phyloP scores from a whole-genome alignment of 2,329 filamentous ascomycete genomes.

The Diaporthe sp. region DNA sequence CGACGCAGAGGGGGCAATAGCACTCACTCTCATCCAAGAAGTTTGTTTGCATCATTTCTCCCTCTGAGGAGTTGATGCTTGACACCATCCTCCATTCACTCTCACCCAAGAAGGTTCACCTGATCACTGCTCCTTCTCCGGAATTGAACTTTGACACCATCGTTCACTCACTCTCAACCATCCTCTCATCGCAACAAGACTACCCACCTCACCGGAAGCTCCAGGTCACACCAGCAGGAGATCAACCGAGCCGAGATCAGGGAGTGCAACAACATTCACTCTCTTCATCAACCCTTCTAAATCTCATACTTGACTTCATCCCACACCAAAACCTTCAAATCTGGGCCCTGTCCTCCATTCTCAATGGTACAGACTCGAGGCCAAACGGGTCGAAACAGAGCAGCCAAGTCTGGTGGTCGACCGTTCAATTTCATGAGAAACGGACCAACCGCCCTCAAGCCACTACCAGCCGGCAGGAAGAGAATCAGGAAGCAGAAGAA shows the following conservation, averaged over 20 bases:
- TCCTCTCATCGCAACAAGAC: not conserved
- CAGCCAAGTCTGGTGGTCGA: not conserved
- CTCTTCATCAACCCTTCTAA: no score
- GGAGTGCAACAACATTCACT: not conserved
- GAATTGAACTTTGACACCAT: not conserved
- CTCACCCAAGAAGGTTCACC: not conserved
- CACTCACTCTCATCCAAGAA: not conserved
- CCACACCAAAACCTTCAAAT: not conserved
- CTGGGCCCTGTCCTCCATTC: not conserved
- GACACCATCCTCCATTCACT: not conserved
- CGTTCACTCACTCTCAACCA: not conserved
- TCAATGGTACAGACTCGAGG: conserved; percentile 14
- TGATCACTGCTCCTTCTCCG: not conserved
- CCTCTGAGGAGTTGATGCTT: not conserved
- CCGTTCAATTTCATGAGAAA: not conserved
- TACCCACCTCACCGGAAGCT: not conserved
- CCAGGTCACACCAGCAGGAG: not conserved
- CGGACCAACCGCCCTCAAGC: conserved; percentile 4
- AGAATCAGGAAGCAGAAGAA: not conserved
- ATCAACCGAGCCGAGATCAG: not conserved
- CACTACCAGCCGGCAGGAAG: not conserved
- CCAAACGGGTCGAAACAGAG: not conserved
- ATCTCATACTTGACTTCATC: not conserved
- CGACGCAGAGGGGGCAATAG: not conserved
- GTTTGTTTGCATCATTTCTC: not conserved